Evolutionary conservation across 306 rosid genomes (phyloP), one percentile per base, ranked within the genome.

Genomic region (Erythrophleum fordii): DNA sequence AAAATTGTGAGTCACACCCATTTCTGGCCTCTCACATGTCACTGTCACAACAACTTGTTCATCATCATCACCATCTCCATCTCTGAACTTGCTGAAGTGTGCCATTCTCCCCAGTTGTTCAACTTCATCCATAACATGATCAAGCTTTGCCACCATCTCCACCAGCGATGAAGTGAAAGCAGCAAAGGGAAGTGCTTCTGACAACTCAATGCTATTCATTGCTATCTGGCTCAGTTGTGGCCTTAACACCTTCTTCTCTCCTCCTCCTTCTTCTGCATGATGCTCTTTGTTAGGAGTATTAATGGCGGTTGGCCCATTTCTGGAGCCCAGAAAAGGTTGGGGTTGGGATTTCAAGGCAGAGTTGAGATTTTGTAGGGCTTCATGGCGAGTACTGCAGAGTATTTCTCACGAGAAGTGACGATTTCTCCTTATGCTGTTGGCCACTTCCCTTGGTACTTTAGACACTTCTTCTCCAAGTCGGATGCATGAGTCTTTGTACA

Each of bases 71-170:
- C 64, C 85, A 66, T 81, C 77, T 22, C 69, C 71, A 79, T 81
- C 77, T 22, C 69, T 71, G 79, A 77, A 88, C 85, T 92, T 94
- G 77, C 85, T 89, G 79, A 88, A 94, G 79, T 85, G 85, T n/a
- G 93, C 92, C 83, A 85, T 44, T 69, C 80, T 87, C 1, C 96
- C 98, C 85, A 94, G 42, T 46, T 87, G 86, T 49, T 92, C 94
- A 17, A 94, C 93, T 83, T 89, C 90, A 69, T 84, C 90, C 18
- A 94, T 88, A 20, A 94, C 88, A 76, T 48, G 56, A 44, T 92
- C 98, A 6, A 94, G 92, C 85, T 91, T 92, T 22, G 98, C 98
- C 56, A 90, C 98, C 45, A 86, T 84, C 88, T 94, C 98, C 39
- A 92, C 88, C 9, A 94, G 86, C 84, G 91, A 61, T 17, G 97